Base-by-base conservation (phyloP, 768 basidiomycete species). In the Russula compacta region DNA sequence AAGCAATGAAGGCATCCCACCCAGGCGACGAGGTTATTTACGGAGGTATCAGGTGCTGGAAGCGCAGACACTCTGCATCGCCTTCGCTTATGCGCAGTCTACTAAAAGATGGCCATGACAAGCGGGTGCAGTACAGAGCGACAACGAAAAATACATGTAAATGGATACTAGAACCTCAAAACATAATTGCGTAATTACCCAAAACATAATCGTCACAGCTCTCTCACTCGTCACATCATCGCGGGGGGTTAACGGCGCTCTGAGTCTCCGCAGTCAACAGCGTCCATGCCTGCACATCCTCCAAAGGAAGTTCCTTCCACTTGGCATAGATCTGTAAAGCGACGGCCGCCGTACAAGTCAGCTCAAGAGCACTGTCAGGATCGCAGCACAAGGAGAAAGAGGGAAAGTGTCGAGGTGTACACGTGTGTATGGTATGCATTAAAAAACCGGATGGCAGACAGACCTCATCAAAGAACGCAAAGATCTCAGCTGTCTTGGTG, bases 391-490 rank as follows among this genome's bases (percentile, higher is more conserved):
- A 9, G 21, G 42, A 24, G 9, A 63, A 40, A 39, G 40, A 24
- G 15, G 2, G 4, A 53, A 17, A 42, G 1, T 5, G 15, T 29
- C 24, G 24, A n/a, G 24, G 24, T 29, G 24, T 29, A 40, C 40
- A 24, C 1, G n/a, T 15, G 29, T 9, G n/a, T n/a, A n/a, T n/a
- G n/a, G n/a, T n/a, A n/a, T n/a, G n/a, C n/a, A 17, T 4, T 10
- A 35, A 17, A 33, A 2, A 35, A 29, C 21, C 24, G 24, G 21
- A 10, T 2, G 19, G n/a, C n/a, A n/a, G n/a, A 17, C 78, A 35
- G 59, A 86, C 89, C 59, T 76, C 68, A 47, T 86, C 82, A 32
- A 87, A 69, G 21, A 76, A 73, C 52, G 82, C 76, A 51, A 89
- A 71, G 14, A 85, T 70, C 51, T 78, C 74, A 0, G 75, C 68